A percentile compares a stretch with the other conserved stretches of the same genome.
Conservation (phyloP, 306 rosid species). For the Gastrolobium bilobum region DNA sequence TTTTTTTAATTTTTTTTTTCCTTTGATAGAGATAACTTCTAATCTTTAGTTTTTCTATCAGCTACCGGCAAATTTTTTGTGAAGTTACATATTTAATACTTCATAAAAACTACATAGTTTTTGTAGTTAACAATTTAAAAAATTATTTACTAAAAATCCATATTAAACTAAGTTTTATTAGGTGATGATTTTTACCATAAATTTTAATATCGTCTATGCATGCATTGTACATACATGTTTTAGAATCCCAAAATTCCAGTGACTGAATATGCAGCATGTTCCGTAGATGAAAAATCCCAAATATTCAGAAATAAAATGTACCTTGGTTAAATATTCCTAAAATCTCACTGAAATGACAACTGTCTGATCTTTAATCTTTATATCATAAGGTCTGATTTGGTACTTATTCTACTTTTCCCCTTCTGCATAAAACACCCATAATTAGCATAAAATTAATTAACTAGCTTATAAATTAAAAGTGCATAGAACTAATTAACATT, state of each 20-base stretch:
- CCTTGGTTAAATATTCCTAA: conserved; percentile 33
- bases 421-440: conserved; percentile 37
- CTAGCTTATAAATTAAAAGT: background rate
- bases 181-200: too few species aligned
- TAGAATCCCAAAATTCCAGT: background rate
- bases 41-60: too few species aligned
- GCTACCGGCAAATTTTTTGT: too few species aligned
- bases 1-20: too few species aligned
- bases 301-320: conserved; percentile 26
- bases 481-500: conserved; percentile 16
- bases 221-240: too few species aligned
- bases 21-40: too few species aligned
- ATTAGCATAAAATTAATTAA: conserved; percentile 25
- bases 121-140: too few species aligned
- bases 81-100: too few species aligned
- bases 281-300: background rate
- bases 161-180: too few species aligned
- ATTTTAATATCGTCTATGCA: too few species aligned
- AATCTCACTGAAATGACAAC: conserved; percentile 8
- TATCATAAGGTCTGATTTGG: background rate
- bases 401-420: background rate
- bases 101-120: too few species aligned
- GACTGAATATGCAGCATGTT: background rate
- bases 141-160: too few species aligned
- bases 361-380: background rate